Evolutionary conservation across 768 basidiomycete genomes (phyloP).

Genomic region (Mycena galopus): DNA sequence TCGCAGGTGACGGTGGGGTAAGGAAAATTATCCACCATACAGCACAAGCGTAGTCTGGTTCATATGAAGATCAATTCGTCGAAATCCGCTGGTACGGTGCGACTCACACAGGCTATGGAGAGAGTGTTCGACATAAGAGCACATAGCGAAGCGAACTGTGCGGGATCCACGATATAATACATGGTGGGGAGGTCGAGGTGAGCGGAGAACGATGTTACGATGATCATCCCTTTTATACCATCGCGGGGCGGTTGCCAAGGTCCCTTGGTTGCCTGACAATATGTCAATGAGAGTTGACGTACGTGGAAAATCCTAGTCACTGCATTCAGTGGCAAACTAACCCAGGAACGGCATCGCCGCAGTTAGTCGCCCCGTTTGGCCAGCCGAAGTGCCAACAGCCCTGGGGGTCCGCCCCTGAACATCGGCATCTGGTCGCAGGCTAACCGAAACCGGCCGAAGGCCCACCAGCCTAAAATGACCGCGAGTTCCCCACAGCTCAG

Average conservation of each 20-base stretch:
- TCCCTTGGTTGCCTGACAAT: slow-evolving; percentile 6
- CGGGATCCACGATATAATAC: slow-evolving; percentile 19
- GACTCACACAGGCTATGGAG: slow-evolving; percentile 12
- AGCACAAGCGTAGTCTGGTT: slow-evolving; percentile 16
- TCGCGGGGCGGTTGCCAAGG: background rate
- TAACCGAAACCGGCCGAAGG: slow-evolving; percentile 12
- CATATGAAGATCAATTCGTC: slow-evolving; percentile 11
- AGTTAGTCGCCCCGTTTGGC: slow-evolving; percentile 11
- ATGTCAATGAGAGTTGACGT: slow-evolving; percentile 11
- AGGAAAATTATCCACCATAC: slow-evolving; percentile 15
- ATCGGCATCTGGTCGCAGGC: slow-evolving; percentile 10
- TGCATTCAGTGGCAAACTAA: slow-evolving; percentile 12
- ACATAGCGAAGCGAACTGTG: slow-evolving; percentile 7
- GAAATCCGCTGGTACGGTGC: slow-evolving; percentile 9
- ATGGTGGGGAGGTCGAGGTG: slow-evolving; percentile 18
- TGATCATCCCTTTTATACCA: slow-evolving; percentile 15
- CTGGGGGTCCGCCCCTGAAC: slow-evolving; percentile 6
- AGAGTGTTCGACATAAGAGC: slow-evolving; percentile 8
- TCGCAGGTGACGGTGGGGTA: slow-evolving; percentile 8
- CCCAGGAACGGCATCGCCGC: slow-evolving; percentile 12
- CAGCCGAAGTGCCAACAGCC: slow-evolving; percentile 3
- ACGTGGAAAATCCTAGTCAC: slow-evolving; percentile 4
- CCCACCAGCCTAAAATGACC: slow-evolving; percentile 9
- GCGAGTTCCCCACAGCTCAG: background rate
- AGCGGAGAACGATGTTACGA: slow-evolving; percentile 4